Conservation (phyloP, 73 alveolate genomes). For the Durusdinium trenchii region DNA sequence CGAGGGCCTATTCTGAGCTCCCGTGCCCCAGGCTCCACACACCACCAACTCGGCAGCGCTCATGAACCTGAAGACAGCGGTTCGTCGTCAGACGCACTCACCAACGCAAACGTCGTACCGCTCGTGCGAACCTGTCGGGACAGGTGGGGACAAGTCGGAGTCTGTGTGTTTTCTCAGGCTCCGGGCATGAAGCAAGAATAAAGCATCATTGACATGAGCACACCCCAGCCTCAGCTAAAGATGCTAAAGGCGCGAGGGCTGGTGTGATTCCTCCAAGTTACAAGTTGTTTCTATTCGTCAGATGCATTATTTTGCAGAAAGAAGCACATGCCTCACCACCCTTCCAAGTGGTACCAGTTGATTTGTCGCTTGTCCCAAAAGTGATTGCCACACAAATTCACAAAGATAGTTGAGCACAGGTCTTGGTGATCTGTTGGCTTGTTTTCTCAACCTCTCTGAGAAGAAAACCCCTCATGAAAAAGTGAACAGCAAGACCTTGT, state of each 20-base stretch:
- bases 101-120: too few species aligned
- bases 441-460: neutral
- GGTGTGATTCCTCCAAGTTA: neutral
- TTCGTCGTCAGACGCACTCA: neutral
- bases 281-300: neutral
- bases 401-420: too few species aligned
- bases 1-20: too few species aligned
- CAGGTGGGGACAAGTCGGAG: neutral
- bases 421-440: too few species aligned
- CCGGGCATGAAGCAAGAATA: constrained; percentile 61
- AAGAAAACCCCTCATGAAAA: too few species aligned
- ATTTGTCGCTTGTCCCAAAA: too few species aligned
- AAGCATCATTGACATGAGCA: constrained; percentile 85
- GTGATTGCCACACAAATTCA: too few species aligned
- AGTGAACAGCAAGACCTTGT: too few species aligned
- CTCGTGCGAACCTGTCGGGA: neutral
- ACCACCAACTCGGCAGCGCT: constrained; percentile 51
- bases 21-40: constrained; percentile 71
- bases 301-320: neutral
- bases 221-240: constrained; percentile 49
- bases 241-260: neutral
- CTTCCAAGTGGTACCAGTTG: too few species aligned
- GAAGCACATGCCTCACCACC: neutral
- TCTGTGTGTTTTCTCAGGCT: neutral
- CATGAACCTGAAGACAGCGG: constrained; percentile 8